phyloP scores from a whole-genome alignment of 2,329 filamentous ascomycete genomes.

The Colletotrichum sp. region DNA sequence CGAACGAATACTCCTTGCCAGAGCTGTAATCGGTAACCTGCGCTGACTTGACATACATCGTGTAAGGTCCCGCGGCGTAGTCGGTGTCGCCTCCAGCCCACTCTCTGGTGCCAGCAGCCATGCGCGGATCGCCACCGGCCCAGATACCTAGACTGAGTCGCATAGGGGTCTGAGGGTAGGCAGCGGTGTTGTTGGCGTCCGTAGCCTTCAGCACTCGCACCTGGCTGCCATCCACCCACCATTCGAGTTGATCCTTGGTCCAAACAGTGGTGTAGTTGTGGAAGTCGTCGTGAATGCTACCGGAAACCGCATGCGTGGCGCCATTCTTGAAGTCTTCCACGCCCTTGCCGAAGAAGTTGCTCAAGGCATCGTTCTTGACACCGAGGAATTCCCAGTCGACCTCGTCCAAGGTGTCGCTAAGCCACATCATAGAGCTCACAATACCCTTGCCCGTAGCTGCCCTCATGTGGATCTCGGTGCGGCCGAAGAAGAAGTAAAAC shows the following conservation, averaged over 20 bases:
- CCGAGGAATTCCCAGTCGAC: slow-evolving; percentile 88
- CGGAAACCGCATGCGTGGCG: slow-evolving; percentile 59
- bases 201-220: slow-evolving; percentile 68
- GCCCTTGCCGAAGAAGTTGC: slow-evolving; percentile 84
- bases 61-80: slow-evolving; percentile 70
- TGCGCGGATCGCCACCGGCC: slow-evolving; percentile 63
- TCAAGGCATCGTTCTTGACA: slow-evolving; percentile 67
- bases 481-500: slow-evolving; percentile 88
- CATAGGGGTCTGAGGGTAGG: slow-evolving; percentile 81
- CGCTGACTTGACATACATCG: slow-evolving; percentile 73
- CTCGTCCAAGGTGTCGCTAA: slow-evolving; percentile 86
- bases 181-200: slow-evolving; percentile 65
- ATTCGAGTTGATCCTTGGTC: slow-evolving; percentile 71
- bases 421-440: slow-evolving; percentile 81
- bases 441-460: slow-evolving; percentile 77
- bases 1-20: slow-evolving; percentile 70
- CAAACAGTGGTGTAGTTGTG: slow-evolving; percentile 82
- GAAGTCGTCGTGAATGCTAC: slow-evolving; percentile 62
- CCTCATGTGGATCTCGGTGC: slow-evolving; percentile 79
- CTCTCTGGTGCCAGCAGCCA: slow-evolving; percentile 62
- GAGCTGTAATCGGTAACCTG: slow-evolving; percentile 62
- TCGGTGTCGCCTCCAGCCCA: slow-evolving; percentile 76
- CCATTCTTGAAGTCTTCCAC: slow-evolving; percentile 67
- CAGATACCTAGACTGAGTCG: slow-evolving; percentile 71
- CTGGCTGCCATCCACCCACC: slow-evolving; percentile 71